Conservation (phyloP, 108 stramenopile genomes). For the Nitzschia sp. region DNA sequence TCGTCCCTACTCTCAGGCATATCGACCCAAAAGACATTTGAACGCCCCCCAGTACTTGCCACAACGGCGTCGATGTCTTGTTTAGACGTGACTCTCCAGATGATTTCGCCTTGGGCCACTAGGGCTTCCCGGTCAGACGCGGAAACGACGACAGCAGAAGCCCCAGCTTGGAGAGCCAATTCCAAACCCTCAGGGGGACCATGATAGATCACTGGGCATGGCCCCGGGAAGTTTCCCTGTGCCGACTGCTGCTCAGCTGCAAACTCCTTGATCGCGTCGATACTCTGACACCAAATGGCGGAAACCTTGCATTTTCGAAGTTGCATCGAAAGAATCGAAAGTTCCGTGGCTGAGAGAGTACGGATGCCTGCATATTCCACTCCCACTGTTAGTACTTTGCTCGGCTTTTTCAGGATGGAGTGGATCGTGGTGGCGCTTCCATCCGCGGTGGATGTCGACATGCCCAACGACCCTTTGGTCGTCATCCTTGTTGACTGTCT, state of each 20-base stretch:
- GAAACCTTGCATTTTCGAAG: conserved; percentile 49
- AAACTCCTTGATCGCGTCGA: conserved; percentile 23
- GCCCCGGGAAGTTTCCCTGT: conserved; percentile 48
- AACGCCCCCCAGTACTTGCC: conserved; percentile 12
- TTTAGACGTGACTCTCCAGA: conserved; percentile 42
- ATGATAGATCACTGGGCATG: conserved; percentile 39
- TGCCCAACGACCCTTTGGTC: no score
- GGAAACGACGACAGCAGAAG: conserved; percentile 29
- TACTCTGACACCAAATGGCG: conserved; percentile 38
- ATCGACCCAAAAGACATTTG: conserved; percentile 38
- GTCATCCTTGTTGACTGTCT: no score
- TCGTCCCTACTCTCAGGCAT: neutral
- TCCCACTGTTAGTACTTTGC: conserved; percentile 46
- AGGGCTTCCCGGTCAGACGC: neutral
- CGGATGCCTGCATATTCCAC: conserved; percentile 35
- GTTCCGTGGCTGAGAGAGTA: conserved; percentile 4
- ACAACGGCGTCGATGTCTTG: conserved; percentile 37
- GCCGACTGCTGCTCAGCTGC: conserved; percentile 39
- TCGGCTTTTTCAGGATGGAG: conserved; percentile 38
- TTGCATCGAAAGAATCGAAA: conserved; percentile 58
- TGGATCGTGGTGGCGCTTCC: conserved; percentile 22
- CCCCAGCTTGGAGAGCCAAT: conserved; percentile 38
- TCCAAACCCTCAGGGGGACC: conserved; percentile 3
- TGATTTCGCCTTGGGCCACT: conserved; percentile 36
- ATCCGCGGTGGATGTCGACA: neutral